phyloP scores from a whole-genome alignment of 2,329 filamentous ascomycete genomes.

The Escovopsis weberi region DNA sequence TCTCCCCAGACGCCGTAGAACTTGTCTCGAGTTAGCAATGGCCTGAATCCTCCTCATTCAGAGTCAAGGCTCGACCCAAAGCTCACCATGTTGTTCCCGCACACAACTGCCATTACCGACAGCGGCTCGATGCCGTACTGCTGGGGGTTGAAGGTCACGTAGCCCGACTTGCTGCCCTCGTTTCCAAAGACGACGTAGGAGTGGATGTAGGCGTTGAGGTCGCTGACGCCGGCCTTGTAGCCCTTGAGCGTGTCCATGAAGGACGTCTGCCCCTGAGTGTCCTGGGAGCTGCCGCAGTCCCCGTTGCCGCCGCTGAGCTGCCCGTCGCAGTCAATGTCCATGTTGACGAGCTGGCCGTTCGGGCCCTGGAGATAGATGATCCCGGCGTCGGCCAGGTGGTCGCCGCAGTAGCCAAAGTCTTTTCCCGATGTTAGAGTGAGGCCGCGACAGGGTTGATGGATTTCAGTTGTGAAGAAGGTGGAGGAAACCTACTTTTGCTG shows the following conservation, averaged over 20 bases:
- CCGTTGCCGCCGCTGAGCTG: conserved; percentile 17
- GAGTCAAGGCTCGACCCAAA: not conserved
- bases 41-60: not conserved
- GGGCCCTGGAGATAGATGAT: conserved; percentile 31
- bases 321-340: conserved; percentile 39
- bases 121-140: conserved; percentile 30
- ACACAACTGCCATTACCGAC: conserved; percentile 40
- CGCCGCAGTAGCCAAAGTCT: conserved; percentile 24
- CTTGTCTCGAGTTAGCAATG: conserved; percentile 11
- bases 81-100: conserved; percentile 29
- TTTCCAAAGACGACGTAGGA: conserved; percentile 42
- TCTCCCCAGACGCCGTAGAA: conserved; percentile 45
- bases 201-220: conserved; percentile 37
- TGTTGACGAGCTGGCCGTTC: conserved; percentile 14
- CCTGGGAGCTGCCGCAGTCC: conserved; percentile 25
- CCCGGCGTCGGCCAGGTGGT: conserved; percentile 20
- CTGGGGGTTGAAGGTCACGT: conserved; percentile 25
- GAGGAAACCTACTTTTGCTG: conserved; percentile 9
- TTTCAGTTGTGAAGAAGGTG: not conserved
- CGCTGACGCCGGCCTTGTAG: conserved; percentile 23
- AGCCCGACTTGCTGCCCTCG: conserved; percentile 17
- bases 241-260: conserved; percentile 24
- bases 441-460: not conserved
- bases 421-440: not conserved
- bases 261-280: conserved; percentile 27